phyloP scores from a whole-genome alignment of 495 filamentous ascomycete genomes.

The Xylaria grammica region DNA sequence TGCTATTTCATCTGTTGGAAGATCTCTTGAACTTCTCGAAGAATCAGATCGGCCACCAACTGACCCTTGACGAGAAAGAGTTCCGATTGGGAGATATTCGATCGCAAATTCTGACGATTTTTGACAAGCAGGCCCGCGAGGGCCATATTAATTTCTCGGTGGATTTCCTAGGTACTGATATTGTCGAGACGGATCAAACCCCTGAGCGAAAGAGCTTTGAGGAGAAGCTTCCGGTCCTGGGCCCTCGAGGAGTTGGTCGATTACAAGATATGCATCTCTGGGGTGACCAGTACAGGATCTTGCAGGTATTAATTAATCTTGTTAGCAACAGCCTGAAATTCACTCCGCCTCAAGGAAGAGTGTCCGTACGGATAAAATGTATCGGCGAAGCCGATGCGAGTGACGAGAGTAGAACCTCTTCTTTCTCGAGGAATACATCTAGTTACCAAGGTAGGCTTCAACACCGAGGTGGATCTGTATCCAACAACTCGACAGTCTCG shows the following conservation, averaged over 20 bases:
- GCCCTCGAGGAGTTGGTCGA: constrained; percentile 64
- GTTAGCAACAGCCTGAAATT: constrained; percentile 94
- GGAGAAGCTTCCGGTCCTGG: constrained; percentile 52
- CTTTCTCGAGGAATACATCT: constrained; percentile 53
- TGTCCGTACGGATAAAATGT: constrained; percentile 76
- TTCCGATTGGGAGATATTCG: constrained; percentile 81
- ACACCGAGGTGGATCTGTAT: constrained; percentile 53
- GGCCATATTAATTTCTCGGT: constrained; percentile 73
- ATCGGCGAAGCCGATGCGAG: constrained; percentile 57
- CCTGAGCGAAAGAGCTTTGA: constrained; percentile 42
- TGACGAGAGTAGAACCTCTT: constrained; percentile 54
- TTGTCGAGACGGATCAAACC: constrained; percentile 38
- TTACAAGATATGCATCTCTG: constrained; percentile 77
- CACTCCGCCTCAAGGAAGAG: constrained; percentile 76
- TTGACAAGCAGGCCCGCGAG: constrained; percentile 86
- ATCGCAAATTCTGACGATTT: constrained; percentile 80
- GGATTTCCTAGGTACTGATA: constrained; percentile 63
- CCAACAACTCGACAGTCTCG: constrained; percentile 53
- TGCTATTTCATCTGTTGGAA: constrained; percentile 85
- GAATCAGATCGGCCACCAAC: constrained; percentile 83
- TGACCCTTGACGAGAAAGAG: constrained; percentile 82
- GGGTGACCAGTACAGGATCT: constrained; percentile 88
- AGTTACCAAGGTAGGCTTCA: constrained; percentile 44
- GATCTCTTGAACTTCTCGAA: constrained; percentile 92
- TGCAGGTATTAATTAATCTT: constrained; percentile 91